Evolutionary conservation across 2,329 filamentous ascomycete species (phyloP), one percentile per base, ranked within the genome.

Genomic region (Lachnellula subtilissima): DNA sequence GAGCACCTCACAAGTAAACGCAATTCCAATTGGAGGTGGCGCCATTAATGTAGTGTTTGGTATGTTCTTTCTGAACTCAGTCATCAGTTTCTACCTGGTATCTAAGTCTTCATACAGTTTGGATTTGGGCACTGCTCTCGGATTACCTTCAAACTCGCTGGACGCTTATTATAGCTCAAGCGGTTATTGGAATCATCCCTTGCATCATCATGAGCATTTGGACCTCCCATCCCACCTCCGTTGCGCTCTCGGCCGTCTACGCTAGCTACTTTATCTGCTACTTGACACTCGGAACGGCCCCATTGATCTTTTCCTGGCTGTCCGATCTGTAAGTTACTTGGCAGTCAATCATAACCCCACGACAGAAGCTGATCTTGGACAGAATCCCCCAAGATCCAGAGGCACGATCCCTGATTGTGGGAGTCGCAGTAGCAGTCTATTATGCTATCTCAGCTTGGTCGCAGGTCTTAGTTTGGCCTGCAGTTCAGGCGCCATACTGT

Each of bases 171-270:
- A 68, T 81, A 6, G 62, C 69, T 2, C 78, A 81, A 66, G 74
- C 70, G 17, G 50, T 74, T 2, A 78, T 81, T 49, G 77, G 74
- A 1, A 66, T 79, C 3, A 68, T 79, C 3, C 74, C 75, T 1
- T 74, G 72, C 53, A 77, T 80, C 32, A 76, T 75, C n/a, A 79
- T 81, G 76, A 78, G 72, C 22, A 67, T 79, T n/a, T 81, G 78
- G 78, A 80, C 78, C 0, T 64, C 71, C 1, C 71, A 77, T 28
- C 77, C 78, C 0, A 60, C 63, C 2, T 65, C 69, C 0, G 74
- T 76, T 1, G 70, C 76, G 0, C 52, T 81, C 0, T 72, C 73
- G 0, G 74, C 74, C 2, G 78, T 77, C 0, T 82, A 81, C 58
- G 76, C 77, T 2, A 74, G 74, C 50, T 80, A 79, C 58, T 80